Base-by-base conservation (phyloP, 1,139 yeast genomes). In the Pichia sp. region DNA sequence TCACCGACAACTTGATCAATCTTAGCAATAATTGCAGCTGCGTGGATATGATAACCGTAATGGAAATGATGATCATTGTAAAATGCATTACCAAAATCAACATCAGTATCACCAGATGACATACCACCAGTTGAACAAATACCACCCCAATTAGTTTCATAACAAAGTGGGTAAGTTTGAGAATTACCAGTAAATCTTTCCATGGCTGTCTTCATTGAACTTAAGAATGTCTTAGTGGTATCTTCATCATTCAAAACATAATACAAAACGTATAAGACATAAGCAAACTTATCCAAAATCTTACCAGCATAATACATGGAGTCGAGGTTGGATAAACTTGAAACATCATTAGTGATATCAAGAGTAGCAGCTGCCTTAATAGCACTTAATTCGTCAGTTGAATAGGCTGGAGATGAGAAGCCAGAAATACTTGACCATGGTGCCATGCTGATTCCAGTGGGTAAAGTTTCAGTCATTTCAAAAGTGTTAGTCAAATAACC, bases 1-100 rank as follows among this genome's bases (percentile, higher is more conserved):
- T 35, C 39, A 40, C 83, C 83, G 38, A 67, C 60, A 53, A 76
- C 70, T 22, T 69, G 61, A 63, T 86, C 94, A 34, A 84, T 77
- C 47, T 72, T 68, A 0, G 81, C 85, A 10, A 79, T 65, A 17
- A 85, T 68, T 0, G 91, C 88, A 46, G 83, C 79, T 0, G 91
- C 86, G 60, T 83, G 84, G 37, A 85, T 72, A 58, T 81, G 87
- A 57, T 85, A 85, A 5, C 88, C 87, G 59, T 83, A 85, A 65
- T 85, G 91, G 71, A 84, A 85, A 64, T 85, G 91, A 59, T 85
- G 93, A 60, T 85, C 93, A 58, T 85, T 85, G 63, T 84, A 85
- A 60, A 75, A 79, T 2, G 88, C 72, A 60, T 84, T 85, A 48
- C 93, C 93, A 62, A 80, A 85, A 67, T 85, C 91, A 46, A 66